phyloP scores from a whole-genome alignment of 345 rosid genomes.

The Microthlaspi erraticum region DNA sequence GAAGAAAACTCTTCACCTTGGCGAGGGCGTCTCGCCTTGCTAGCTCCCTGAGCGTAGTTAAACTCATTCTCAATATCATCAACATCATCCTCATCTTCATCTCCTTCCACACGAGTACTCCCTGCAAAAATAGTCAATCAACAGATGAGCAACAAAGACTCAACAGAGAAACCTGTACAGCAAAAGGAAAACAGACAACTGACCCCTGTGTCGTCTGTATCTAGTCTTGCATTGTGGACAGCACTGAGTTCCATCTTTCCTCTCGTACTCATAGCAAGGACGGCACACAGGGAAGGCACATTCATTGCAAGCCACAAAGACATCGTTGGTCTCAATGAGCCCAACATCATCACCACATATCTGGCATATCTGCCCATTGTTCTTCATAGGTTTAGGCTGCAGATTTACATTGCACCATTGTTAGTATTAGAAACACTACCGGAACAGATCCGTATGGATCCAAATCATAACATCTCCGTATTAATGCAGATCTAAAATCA shows the following conservation, averaged over 20 bases:
- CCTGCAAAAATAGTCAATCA: slow-evolving; percentile 54
- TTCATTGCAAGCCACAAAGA: slow-evolving; percentile 97
- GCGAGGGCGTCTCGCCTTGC: slow-evolving; percentile 71
- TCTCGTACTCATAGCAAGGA: slow-evolving; percentile 97
- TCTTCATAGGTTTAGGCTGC: slow-evolving; percentile 89
- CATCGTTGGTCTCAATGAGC: slow-evolving; percentile 61
- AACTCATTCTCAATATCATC: slow-evolving; percentile 98
- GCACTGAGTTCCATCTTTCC: slow-evolving; percentile 96
- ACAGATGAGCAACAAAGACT: slow-evolving; percentile 5
- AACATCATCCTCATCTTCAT: slow-evolving; percentile 97
- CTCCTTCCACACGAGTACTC: slow-evolving; percentile 93
- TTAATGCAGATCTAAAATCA: slow-evolving; percentile 9
- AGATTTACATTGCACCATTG: slow-evolving; percentile 11
- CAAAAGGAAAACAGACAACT: neutral
- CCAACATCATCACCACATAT: slow-evolving; percentile 96
- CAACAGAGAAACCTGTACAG: neutral
- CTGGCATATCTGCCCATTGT: slow-evolving; percentile 81
- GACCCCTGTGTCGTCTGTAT: slow-evolving; percentile 93
- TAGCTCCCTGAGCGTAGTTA: slow-evolving; percentile 67
- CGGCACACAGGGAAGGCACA: slow-evolving; percentile 99
- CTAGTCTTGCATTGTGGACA: slow-evolving; percentile 99
- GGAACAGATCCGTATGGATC: slow-evolving; percentile 18
- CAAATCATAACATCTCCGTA: slow-evolving; percentile 8
- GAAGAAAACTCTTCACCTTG: slow-evolving; percentile 89
- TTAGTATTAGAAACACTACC: slow-evolving; percentile 20